Conservation (phyloP, 202 grass and related monocot species). For the Setaria italica region DNA sequence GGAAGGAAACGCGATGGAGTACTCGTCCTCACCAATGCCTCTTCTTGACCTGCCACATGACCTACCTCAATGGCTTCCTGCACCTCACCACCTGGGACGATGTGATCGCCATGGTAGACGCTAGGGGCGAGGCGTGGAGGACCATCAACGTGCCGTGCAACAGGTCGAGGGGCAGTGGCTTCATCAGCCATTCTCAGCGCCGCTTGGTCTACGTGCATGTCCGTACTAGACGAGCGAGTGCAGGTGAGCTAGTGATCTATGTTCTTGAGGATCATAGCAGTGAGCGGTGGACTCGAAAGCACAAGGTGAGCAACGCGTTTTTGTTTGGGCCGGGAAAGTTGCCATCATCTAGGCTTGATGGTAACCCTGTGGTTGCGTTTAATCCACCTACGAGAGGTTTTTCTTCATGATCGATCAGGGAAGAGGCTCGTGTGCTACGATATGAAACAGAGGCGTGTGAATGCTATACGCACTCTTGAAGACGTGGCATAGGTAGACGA, state of each 20-base stretch:
- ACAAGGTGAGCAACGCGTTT: background rate
- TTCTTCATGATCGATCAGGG: background rate
- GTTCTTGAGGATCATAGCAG: constrained; percentile 6
- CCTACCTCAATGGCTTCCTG: constrained; percentile 6
- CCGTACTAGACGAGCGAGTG: background rate
- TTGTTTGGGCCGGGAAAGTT: background rate
- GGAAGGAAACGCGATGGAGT: background rate
- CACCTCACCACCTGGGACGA: background rate
- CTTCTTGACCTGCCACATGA: background rate
- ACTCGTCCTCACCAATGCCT: no score
- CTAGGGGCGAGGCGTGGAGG: background rate
- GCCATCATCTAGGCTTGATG: accelerated
- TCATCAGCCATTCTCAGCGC: background rate
- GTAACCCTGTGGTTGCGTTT: background rate
- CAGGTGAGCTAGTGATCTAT: background rate
- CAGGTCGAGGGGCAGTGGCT: background rate
- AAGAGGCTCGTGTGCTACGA: background rate
- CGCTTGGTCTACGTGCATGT: background rate
- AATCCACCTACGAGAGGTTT: background rate
- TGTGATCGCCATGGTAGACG: background rate
- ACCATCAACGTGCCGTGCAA: background rate
- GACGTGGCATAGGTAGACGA: background rate
- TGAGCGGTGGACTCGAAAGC: background rate
- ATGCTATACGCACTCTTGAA: background rate
- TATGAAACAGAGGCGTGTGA: background rate